Conservation (phyloP, 805 yeast species). For the Allodekkera sacchari region DNA sequence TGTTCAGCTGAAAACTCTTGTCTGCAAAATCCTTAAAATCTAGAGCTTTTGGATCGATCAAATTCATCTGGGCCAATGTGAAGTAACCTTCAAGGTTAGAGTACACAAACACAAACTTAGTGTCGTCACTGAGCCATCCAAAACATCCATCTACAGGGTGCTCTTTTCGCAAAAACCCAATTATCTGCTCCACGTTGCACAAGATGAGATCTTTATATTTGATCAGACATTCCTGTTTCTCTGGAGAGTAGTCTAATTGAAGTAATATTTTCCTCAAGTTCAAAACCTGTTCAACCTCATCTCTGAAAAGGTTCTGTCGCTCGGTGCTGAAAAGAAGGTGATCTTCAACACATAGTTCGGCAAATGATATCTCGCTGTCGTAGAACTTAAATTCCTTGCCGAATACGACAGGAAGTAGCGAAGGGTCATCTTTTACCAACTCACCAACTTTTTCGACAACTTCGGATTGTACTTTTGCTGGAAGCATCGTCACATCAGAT, state of each 20-base stretch:
- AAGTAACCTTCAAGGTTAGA: slow-evolving; percentile 7
- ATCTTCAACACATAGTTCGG: slow-evolving; percentile 13
- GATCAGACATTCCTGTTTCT: too few relatives aligned
- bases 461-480: slow-evolving; percentile 24
- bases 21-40: too few relatives aligned
- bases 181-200: slow-evolving; percentile 5
- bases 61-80: neutral
- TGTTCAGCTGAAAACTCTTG: too few relatives aligned
- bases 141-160: slow-evolving; percentile 20
- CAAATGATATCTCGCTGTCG: slow-evolving; percentile 5
- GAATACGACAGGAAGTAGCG: slow-evolving; percentile 1
- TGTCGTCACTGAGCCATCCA: slow-evolving; percentile 22
- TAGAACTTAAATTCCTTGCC: slow-evolving; percentile 6
- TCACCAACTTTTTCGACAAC: slow-evolving; percentile 12
- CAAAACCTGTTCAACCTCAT: slow-evolving; percentile 27
- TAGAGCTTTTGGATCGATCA: too few relatives aligned
- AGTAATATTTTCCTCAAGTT: too few relatives aligned
- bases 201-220: too few relatives aligned
- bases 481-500: slow-evolving; percentile 16
- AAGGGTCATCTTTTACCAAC: neutral
- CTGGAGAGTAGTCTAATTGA: too few relatives aligned
- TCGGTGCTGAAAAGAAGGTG: slow-evolving; percentile 54
- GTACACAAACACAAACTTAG: slow-evolving; percentile 15
- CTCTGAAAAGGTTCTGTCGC: slow-evolving; percentile 56
- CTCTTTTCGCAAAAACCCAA: slow-evolving; percentile 4